phyloP scores from a whole-genome alignment of 2,329 filamentous ascomycete genomes.

The Cladophialophora carrionii region DNA sequence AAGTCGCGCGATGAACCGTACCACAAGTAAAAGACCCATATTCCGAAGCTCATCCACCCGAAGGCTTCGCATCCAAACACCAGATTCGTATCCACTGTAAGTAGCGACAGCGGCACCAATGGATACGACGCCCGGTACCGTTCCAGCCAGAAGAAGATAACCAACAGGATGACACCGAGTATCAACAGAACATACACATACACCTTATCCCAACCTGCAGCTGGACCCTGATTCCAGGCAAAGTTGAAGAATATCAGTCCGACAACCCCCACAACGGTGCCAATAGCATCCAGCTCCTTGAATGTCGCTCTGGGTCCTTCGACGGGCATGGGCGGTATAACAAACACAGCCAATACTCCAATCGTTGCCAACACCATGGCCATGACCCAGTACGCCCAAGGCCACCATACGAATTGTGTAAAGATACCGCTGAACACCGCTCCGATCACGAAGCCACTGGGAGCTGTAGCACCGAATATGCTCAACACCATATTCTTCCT shows the following conservation, averaged over 20 bases:
- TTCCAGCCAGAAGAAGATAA: neutral
- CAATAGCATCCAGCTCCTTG: neutral
- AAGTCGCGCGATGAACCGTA: slow-evolving; percentile 6
- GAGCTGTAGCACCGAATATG: slow-evolving; percentile 46
- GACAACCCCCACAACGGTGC: neutral
- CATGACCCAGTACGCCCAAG: slow-evolving; percentile 55
- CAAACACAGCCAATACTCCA: slow-evolving; percentile 18
- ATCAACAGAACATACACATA: neutral
- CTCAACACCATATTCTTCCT: slow-evolving; percentile 1
- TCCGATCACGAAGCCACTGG: slow-evolving; percentile 51
- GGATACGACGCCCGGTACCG: neutral
- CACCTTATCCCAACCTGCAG: neutral
- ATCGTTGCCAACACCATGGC: slow-evolving; percentile 48
- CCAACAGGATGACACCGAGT: neutral
- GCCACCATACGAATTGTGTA: slow-evolving; percentile 53
- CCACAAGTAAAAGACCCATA: slow-evolving; percentile 50
- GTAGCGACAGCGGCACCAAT: slow-evolving; percentile 13
- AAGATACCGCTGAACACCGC: slow-evolving; percentile 49
- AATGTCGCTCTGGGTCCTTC: neutral
- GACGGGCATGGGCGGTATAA: neutral
- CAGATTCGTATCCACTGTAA: slow-evolving; percentile 40
- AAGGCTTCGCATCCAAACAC: slow-evolving; percentile 47
- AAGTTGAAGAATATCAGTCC: neutral
- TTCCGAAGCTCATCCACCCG: slow-evolving; percentile 48
- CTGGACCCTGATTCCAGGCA: neutral